Conservation (phyloP, 1,139 yeast genomes). For the Wickerhamomyces sp. region DNA sequence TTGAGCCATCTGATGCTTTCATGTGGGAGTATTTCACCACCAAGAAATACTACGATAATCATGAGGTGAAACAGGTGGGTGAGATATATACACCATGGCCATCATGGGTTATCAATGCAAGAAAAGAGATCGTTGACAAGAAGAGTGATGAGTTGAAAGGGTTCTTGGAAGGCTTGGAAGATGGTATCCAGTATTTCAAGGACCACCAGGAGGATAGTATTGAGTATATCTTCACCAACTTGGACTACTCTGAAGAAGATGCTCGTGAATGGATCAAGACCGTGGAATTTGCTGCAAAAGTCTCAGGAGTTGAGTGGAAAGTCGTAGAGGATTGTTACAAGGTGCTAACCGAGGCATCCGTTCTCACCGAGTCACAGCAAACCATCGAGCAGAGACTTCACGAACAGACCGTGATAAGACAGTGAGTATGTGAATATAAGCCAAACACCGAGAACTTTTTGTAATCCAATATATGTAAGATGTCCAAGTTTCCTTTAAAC, state of each 20-base stretch:
- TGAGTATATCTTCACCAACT: slow-evolving; percentile 54
- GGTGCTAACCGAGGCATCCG: slow-evolving; percentile 38
- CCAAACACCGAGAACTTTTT: no score
- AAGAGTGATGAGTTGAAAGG: slow-evolving; percentile 30
- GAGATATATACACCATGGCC: slow-evolving; percentile 96
- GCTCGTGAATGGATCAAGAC: slow-evolving; percentile 78
- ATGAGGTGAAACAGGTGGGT: slow-evolving; percentile 79
- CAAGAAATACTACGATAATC: slow-evolving; percentile 73
- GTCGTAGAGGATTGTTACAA: slow-evolving; percentile 55
- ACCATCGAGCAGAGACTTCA: slow-evolving; percentile 13
- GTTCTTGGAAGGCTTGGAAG: slow-evolving; percentile 52
- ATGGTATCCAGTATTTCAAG: slow-evolving; percentile 66
- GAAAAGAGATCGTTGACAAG: slow-evolving; percentile 32
- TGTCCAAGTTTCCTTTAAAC: neutral
- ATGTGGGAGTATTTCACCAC: slow-evolving; percentile 96
- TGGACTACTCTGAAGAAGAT: slow-evolving; percentile 76
- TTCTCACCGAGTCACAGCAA: slow-evolving; percentile 16
- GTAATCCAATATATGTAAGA: no score
- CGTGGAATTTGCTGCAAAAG: slow-evolving; percentile 45
- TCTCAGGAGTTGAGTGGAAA: slow-evolving; percentile 2
- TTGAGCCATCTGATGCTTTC: slow-evolving; percentile 66
- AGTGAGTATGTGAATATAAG: neutral
- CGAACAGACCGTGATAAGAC: neutral
- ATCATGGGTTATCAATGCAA: slow-evolving; percentile 77
- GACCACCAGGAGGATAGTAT: slow-evolving; percentile 61